These are phyloP conservation scores for Epichloe coenophiala DNA, from an alignment of 2,329 filamentous ascomycete genomes.

Conservation along the genomic window DNA sequence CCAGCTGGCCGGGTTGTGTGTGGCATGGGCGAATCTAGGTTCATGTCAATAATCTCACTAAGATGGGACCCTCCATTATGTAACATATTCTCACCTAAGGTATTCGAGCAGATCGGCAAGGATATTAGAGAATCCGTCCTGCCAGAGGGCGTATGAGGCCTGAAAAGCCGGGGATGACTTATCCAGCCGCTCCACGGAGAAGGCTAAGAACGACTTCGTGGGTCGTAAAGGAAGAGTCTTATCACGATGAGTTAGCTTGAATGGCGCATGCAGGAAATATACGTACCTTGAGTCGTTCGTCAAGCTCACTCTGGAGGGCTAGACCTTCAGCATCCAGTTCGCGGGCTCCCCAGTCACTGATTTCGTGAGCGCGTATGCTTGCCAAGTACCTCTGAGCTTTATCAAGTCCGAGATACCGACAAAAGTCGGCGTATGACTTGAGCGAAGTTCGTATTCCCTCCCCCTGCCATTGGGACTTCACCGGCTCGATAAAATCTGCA, in stretches of 20 bases:
- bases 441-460: constrained; percentile 53
- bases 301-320: constrained; percentile 63
- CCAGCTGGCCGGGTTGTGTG: constrained; percentile 83
- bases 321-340: constrained; percentile 68
- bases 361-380: constrained; percentile 55
- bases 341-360: constrained; percentile 71
- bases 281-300: constrained; percentile 55
- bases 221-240: constrained; percentile 65
- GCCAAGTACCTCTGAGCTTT: constrained; percentile 71
- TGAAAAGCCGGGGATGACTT: constrained; percentile 60
- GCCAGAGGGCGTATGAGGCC: constrained; percentile 71
- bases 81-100: constrained; percentile 39
- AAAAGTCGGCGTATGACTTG: constrained; percentile 68
- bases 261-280: constrained; percentile 1
- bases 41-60: background rate
- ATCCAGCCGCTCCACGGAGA: constrained; percentile 79
- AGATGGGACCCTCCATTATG: background rate
- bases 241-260: constrained; percentile 5
- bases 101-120: constrained; percentile 79
- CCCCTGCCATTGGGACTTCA: constrained; percentile 68
- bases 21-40: constrained; percentile 69
- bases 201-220: constrained; percentile 85
- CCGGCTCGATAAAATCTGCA: constrained; percentile 65
- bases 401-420: constrained; percentile 62
- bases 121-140: constrained; percentile 68